Percentiles rank a stretch among this genome's conserved stretches.
Conservation (phyloP, 148 eudicot genomes). For the Mesembryanthemum crystallinum region DNA sequence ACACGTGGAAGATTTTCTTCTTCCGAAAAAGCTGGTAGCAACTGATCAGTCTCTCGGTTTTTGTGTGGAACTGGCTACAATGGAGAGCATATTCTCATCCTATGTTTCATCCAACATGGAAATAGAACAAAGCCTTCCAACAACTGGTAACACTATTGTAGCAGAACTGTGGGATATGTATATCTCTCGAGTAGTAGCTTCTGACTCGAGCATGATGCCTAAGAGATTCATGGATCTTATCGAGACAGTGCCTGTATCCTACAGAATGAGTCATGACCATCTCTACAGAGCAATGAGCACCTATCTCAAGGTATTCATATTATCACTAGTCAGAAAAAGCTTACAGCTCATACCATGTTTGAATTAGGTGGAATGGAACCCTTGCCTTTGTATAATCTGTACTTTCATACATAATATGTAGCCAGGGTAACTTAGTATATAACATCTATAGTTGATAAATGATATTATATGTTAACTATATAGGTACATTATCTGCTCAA, state of each 20-base stretch:
- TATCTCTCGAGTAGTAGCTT: slow-evolving; percentile 47
- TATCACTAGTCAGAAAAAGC: no score
- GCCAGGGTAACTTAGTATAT: no score
- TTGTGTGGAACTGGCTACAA: slow-evolving; percentile 42
- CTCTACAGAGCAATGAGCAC: slow-evolving; percentile 64
- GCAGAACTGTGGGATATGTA: slow-evolving; percentile 86
- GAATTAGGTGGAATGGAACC: no score
- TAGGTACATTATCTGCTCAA: no score
- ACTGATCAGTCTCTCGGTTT: slow-evolving; percentile 26
- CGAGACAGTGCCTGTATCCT: slow-evolving; percentile 57
- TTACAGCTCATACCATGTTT: no score
- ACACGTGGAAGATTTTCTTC: slow-evolving; percentile 64
- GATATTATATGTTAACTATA: no score
- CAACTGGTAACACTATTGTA: slow-evolving; percentile 38
- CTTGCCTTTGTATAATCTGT: no score
- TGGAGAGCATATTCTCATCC: slow-evolving; percentile 58
- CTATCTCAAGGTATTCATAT: slow-evolving; percentile 54
- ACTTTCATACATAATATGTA: no score
- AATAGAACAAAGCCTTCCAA: slow-evolving; percentile 31
- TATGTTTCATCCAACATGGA: slow-evolving; percentile 45
- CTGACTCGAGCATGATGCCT: slow-evolving; percentile 40
- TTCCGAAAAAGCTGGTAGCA: slow-evolving; percentile 22
- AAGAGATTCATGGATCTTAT: slow-evolving; percentile 59
- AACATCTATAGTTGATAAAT: no score
- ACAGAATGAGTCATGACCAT: slow-evolving; percentile 71